A percentile compares a stretch with the other conserved stretches of the same genome.
Conservation (phyloP, 2,329 filamentous ascomycete species). For the Sporothrix protearum region DNA sequence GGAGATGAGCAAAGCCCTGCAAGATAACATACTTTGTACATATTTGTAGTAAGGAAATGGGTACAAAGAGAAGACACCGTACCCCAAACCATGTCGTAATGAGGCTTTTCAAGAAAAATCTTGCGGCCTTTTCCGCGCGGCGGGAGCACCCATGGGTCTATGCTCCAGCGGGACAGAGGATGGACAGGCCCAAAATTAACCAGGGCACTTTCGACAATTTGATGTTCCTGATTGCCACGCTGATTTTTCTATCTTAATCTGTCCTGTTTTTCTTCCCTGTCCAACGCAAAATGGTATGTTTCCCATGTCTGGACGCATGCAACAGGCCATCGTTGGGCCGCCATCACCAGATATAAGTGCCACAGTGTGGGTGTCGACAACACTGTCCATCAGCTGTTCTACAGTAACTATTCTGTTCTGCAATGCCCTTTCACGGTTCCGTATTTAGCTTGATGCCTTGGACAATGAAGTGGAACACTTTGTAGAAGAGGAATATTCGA, state of each 20-base stretch:
- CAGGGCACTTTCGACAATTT: neutral
- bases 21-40: too few species aligned
- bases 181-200: neutral
- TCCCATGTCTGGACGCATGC: neutral
- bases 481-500: too few species aligned
- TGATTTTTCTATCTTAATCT: neutral
- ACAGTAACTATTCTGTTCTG: too few species aligned
- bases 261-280: neutral
- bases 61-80: neutral
- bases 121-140: slow-evolving; percentile 2
- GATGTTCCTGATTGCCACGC: neutral
- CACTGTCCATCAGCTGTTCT: neutral
- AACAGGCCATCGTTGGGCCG: slow-evolving; percentile 2
- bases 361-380: neutral
- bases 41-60: too few species aligned
- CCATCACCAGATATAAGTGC: neutral
- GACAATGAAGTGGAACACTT: too few species aligned
- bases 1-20: too few species aligned
- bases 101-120: slow-evolving; percentile 13
- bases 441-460: too few species aligned
- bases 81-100: neutral
- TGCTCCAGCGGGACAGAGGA: neutral
- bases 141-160: slow-evolving; percentile 8
- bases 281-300: neutral
- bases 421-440: too few species aligned